phyloP scores from a whole-genome alignment of 2,329 filamentous ascomycete species.

The Endothia cerciana region DNA sequence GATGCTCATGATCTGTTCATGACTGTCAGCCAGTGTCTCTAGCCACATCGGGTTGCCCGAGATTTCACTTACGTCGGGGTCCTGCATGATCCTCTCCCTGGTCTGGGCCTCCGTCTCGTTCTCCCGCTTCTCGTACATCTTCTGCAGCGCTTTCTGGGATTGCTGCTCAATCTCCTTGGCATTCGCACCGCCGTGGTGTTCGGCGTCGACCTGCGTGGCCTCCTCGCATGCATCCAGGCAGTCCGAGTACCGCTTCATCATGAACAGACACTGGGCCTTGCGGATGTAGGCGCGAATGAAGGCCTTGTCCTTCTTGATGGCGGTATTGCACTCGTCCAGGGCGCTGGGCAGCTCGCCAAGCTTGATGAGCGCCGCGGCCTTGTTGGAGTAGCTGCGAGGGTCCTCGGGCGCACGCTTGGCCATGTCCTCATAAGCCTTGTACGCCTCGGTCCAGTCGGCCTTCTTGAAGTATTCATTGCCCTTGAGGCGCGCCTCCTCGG shows the following conservation, averaged over 20 bases:
- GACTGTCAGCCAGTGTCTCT: conserved; percentile 11
- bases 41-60: too few species aligned
- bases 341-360: conserved; percentile 94
- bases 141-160: conserved; percentile 87
- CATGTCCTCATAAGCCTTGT: conserved; percentile 95
- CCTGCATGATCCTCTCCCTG: conserved; percentile 83
- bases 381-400: conserved; percentile 94
- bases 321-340: conserved; percentile 87
- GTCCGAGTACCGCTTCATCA: conserved; percentile 98
- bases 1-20: conserved; percentile 76
- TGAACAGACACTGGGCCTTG: conserved; percentile 93
- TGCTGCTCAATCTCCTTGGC: conserved; percentile 90
- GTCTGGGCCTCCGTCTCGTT: conserved; percentile 98
- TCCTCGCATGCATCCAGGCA: conserved; percentile 88
- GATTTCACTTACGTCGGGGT: conserved; percentile 75
- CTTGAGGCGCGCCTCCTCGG: conserved; percentile 91
- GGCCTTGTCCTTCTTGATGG: conserved; percentile 86
- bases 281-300: conserved; percentile 97
- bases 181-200: conserved; percentile 72
- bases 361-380: conserved; percentile 95
- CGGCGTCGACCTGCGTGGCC: conserved; percentile 75
- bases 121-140: conserved; percentile 88
- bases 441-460: conserved; percentile 90
- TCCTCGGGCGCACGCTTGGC: conserved; percentile 93
- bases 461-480: conserved; percentile 98